phyloP scores from a whole-genome alignment of 129 eudicot species.

The Oenanthe sinensis region DNA sequence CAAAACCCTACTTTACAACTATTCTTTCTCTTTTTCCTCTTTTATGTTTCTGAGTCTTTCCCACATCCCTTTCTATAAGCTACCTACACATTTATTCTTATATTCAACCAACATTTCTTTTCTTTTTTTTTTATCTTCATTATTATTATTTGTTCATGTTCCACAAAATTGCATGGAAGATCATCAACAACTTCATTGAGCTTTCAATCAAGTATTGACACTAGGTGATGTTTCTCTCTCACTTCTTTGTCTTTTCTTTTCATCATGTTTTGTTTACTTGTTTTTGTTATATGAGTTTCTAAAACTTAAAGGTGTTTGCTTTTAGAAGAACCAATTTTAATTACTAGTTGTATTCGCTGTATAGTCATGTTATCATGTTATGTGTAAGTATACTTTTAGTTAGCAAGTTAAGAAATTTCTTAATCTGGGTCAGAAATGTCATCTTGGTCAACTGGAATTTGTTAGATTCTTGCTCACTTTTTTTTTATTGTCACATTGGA shows the following conservation, averaged over 20 bases:
- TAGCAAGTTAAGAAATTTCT: neutral
- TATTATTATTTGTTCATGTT: neutral
- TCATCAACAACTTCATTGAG: slow-evolving; percentile 1
- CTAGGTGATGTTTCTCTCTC: neutral
- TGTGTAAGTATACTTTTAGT: neutral
- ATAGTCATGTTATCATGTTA: neutral
- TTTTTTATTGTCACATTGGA: neutral
- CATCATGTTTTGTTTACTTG: neutral
- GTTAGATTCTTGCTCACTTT: neutral
- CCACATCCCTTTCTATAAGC: neutral
- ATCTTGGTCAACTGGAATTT: neutral
- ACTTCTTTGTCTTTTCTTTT: neutral
- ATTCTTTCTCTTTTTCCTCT: neutral
- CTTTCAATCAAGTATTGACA: neutral
- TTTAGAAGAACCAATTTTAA: neutral
- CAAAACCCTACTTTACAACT: neutral
- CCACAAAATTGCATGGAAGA: neutral
- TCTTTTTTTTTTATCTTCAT: neutral
- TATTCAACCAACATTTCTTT: neutral
- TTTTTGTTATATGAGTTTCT: neutral
- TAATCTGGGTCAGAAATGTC: neutral
- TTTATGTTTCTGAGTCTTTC: neutral
- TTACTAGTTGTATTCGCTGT: neutral
- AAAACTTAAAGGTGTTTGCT: neutral
- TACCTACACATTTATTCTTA: neutral